Percentiles rank a stretch among this genome's conserved stretches.
Conservation (phyloP, 495 filamentous ascomycete species). For the Cairneyella variabilis region DNA sequence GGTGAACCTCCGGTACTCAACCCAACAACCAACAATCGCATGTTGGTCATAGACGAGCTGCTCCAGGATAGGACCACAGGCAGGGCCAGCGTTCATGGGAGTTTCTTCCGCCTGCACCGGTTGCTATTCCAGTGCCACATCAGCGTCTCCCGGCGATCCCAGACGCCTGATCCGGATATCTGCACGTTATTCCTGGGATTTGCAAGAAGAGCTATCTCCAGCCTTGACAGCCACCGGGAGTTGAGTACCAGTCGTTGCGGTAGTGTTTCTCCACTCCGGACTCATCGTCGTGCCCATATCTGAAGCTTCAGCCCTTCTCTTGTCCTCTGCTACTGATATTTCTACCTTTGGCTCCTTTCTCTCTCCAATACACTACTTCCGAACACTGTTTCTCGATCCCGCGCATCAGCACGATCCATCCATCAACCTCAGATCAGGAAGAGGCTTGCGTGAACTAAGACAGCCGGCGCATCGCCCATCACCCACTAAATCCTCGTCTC, state of each 20-base stretch:
- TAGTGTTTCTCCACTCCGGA: constrained; percentile 2
- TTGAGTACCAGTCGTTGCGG: not conserved
- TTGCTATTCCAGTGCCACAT: constrained; percentile 18
- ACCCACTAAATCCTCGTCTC: constrained; percentile 19
- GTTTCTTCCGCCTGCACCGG: constrained; percentile 1
- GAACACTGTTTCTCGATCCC: not conserved
- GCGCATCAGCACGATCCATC: constrained; percentile 10
- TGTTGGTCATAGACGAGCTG: no score
- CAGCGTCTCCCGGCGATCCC: no score
- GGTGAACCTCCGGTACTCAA: no score
- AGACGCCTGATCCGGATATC: not conserved
- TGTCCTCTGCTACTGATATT: not conserved
- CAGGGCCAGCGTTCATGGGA: no score
- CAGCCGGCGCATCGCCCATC: constrained; percentile 5
- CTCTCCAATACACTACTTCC: not conserved
- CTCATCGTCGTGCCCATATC: constrained; percentile 9
- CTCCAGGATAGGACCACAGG: no score
- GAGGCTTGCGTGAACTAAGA: constrained; percentile 21
- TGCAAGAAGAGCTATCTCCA: not conserved
- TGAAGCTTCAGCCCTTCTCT: constrained; percentile 3
- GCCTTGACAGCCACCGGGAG: not conserved
- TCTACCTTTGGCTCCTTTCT: not conserved
- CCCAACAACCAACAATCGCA: no score
- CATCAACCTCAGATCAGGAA: constrained; percentile 3
- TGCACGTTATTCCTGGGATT: constrained; percentile 11